phyloP scores from a whole-genome alignment of 2,329 filamentous ascomycete genomes.

The Aspergillus arachidicola region DNA sequence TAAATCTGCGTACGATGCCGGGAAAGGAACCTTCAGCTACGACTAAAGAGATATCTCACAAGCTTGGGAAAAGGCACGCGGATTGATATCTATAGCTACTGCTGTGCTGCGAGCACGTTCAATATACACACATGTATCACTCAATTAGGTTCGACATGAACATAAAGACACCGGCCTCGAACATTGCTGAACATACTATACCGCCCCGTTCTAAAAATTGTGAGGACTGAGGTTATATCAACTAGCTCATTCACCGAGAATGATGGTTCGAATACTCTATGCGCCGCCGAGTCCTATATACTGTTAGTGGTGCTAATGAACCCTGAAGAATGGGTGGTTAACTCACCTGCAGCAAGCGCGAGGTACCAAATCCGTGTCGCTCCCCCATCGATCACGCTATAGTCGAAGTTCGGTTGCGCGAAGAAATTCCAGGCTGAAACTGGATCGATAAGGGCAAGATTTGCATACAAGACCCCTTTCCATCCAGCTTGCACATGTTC shows the following conservation, averaged over 20 bases:
- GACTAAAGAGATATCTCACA: not conserved
- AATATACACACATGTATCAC: not conserved
- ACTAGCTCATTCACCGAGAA: not conserved
- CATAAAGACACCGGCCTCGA: not conserved
- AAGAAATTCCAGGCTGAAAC: slow-evolving; percentile 75
- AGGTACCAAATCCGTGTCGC: slow-evolving; percentile 84
- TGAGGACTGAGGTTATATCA: not conserved
- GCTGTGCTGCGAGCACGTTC: not conserved
- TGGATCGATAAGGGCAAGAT: slow-evolving; percentile 77
- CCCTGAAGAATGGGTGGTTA: not conserved
- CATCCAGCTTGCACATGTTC: slow-evolving; percentile 70
- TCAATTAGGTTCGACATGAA: not conserved
- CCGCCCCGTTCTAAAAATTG: not conserved
- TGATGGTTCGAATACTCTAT: not conserved
- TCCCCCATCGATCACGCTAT: slow-evolving; percentile 71
- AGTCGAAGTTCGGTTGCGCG: slow-evolving; percentile 64
- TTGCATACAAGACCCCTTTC: slow-evolving; percentile 82
- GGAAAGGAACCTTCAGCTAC: not conserved
- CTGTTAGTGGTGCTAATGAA: not conserved
- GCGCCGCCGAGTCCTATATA: not conserved
- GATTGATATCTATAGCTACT: not conserved
- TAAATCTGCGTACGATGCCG: too few species aligned
- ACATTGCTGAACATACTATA: not conserved
- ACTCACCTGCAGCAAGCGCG: slow-evolving; percentile 70
- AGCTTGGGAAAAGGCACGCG: not conserved